Conservation (phyloP, 306 rosid genomes). For the Neltuma alba region DNA sequence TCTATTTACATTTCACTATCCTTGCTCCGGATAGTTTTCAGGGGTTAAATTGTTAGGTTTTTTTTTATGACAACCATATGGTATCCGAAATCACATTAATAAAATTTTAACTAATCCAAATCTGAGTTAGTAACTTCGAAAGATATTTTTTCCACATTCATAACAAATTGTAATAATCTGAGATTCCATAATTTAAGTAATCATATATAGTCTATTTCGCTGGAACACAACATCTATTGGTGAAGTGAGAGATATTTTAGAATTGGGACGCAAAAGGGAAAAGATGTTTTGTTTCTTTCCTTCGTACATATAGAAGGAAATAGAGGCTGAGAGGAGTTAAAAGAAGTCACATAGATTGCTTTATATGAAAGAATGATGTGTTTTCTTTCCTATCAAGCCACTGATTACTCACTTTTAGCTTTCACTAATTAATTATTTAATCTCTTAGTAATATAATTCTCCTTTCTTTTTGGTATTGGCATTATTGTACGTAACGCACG, state of each 20-base stretch:
- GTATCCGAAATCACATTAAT: background rate
- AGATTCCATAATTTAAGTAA: too few relatives aligned
- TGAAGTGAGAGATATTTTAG: background rate
- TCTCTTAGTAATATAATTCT: background rate
- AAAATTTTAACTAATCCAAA: background rate
- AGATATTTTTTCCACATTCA: background rate
- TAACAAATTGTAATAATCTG: background rate
- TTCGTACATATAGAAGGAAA: background rate
- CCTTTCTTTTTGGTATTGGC: background rate
- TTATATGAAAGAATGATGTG: background rate
- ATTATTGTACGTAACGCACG: too few relatives aligned
- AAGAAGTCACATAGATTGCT: background rate
- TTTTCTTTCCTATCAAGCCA: too few relatives aligned
- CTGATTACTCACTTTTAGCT: background rate
- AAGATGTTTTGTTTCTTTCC: background rate
- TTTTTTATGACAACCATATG: too few relatives aligned
- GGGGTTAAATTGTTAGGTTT: too few relatives aligned
- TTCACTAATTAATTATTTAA: background rate
- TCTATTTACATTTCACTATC: too few relatives aligned
- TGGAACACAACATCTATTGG: background rate
- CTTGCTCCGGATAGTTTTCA: too few relatives aligned
- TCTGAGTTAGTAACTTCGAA: background rate
- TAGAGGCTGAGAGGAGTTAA: background rate
- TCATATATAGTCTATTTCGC: background rate
- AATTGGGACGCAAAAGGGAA: background rate